Evolutionary conservation across 2,329 filamentous ascomycete genomes (phyloP), one percentile per base, ranked within the genome.

Genomic region (Aspergillus tanneri): DNA sequence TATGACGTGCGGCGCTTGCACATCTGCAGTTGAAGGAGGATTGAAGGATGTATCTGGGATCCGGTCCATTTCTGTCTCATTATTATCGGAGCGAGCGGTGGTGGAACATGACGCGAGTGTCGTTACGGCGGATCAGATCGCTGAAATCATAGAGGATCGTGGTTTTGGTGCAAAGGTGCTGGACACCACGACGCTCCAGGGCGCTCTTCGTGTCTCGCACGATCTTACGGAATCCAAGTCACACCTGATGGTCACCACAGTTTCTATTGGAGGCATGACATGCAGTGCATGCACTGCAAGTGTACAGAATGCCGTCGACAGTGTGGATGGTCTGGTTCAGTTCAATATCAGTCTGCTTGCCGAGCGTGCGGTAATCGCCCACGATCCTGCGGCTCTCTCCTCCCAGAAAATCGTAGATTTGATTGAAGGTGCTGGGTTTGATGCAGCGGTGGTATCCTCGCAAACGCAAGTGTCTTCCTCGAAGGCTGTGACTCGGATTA

Each of bases 281-380:
- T 97, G 93, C 65, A 92, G 92, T 18, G 90, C 93, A 34, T 99
- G 93, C 70, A 97, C 93, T 0, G 92, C 92, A 1, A 90, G 92
- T 5, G 84, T 97, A 2, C 88, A 96, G 63, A 80, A 82, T 42
- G 90, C 87, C 3, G 93, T 99, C 71, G 82, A 83, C 57, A 82
- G 80, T 54, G 71, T 92, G 2, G 83, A 87, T 8, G 93, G 93
- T 18, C 70, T 97, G 12, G 65, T 90, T 47, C 88, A 90, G 56
- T 96, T 97, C 76, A 96, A 96, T 65, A 95, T 99, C 68, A 96
- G 90, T 70, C 75, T 99, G 57, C 79, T 97, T 24, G 95, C 93
- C 3, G 93, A 97, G 68, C 84, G 92, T 51, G 92, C 91, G 3
- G 87, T 96, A 30, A 83, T 96, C 56, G 80, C 90, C 2, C 92